phyloP scores from a whole-genome alignment of 768 basidiomycete species.

The Tephrocybe rancida region DNA sequence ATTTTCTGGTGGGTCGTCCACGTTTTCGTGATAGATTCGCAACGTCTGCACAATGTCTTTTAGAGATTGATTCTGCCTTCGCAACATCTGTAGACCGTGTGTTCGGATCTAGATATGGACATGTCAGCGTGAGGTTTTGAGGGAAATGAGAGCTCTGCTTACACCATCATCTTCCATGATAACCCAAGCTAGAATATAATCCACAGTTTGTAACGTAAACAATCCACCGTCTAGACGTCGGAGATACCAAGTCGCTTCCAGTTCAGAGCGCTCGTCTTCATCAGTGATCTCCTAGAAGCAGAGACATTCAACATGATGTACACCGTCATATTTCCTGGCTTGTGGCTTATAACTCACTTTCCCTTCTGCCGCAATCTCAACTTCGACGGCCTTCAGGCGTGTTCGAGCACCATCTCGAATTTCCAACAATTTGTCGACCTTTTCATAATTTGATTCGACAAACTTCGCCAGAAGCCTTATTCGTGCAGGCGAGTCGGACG shows the following conservation, averaged over 20 bases:
- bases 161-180: conserved; percentile 99
- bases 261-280: conserved; percentile 61
- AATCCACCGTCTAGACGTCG: conserved; percentile 85
- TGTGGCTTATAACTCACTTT: conserved; percentile 48
- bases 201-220: conserved; percentile 87
- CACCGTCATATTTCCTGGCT: no score
- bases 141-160: conserved; percentile 26
- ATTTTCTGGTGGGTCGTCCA: conserved; percentile 53
- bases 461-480: conserved; percentile 91
- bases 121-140: neutral
- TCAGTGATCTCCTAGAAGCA: conserved; percentile 51
- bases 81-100: conserved; percentile 78
- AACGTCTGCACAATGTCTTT: conserved; percentile 74
- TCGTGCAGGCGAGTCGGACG: conserved; percentile 80
- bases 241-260: conserved; percentile 83
- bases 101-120: conserved; percentile 60
- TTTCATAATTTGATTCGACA: conserved; percentile 90
- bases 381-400: conserved; percentile 62
- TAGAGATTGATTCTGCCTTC: conserved; percentile 70
- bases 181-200: conserved; percentile 94
- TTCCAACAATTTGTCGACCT: conserved; percentile 91
- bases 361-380: conserved; percentile 70
- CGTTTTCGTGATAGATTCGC: conserved; percentile 70
- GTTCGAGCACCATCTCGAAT: conserved; percentile 71
- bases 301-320: neutral